Conservation (phyloP, 306 rosid species). For the Begonia loranthoides region DNA sequence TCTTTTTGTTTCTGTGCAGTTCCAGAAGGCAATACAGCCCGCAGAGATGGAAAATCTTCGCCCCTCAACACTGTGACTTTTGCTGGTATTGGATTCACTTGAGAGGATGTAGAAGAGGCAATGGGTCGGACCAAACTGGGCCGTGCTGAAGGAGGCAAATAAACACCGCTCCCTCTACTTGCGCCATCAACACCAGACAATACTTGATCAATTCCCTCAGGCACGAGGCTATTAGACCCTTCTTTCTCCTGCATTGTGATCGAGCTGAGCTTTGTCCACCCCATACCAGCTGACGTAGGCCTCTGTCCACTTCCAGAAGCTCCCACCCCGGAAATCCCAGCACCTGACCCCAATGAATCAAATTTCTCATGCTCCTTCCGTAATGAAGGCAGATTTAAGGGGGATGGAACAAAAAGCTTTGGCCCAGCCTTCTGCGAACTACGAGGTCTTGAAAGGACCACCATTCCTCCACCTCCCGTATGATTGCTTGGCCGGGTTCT, state of each 20-base stretch:
- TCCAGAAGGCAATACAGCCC: constrained; percentile 58
- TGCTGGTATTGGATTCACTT: constrained; percentile 17
- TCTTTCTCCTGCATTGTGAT: constrained; percentile 42
- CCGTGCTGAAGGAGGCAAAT: constrained; percentile 61
- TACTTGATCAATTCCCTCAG: constrained; percentile 28
- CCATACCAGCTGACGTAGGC: constrained; percentile 70
- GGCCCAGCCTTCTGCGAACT: constrained; percentile 82
- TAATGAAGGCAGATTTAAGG: constrained; percentile 88
- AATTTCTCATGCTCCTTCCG: constrained; percentile 82
- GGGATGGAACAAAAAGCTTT: constrained; percentile 98
- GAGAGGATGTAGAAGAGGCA: constrained; percentile 12
- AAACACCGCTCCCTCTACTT: constrained; percentile 27
- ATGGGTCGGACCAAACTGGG: constrained; percentile 20
- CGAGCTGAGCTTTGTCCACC: constrained; percentile 71
- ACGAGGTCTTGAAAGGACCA: constrained; percentile 79
- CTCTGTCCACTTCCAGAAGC: constrained; percentile 52
- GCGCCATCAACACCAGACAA: constrained; percentile 22
- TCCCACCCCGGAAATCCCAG: constrained; percentile 52
- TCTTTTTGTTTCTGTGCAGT: constrained; percentile 56
- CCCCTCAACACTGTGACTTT: constrained; percentile 59
- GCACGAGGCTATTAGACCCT: constrained; percentile 19
- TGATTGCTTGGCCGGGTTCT: constrained; percentile 38
- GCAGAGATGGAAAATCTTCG: constrained; percentile 87
- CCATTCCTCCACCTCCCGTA: constrained; percentile 54
- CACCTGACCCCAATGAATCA: constrained; percentile 55